Evolutionary conservation across 2,329 filamentous ascomycete genomes (phyloP).

Genomic region (Curvularia lunata): DNA sequence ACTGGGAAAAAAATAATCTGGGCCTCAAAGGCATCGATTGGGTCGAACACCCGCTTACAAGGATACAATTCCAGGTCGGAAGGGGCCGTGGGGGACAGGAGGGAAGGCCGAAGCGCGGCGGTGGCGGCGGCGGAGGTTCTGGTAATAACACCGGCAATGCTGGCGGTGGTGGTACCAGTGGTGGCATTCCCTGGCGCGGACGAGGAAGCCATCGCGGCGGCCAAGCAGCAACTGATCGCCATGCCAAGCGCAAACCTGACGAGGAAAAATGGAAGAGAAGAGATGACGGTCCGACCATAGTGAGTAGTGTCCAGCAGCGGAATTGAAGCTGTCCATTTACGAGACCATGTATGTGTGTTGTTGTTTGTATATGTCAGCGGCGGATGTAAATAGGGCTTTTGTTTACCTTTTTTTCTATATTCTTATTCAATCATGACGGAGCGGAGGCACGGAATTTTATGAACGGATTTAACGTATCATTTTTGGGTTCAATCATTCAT

Average conservation of each 20-base stretch:
- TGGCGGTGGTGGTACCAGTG: neutral
- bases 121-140: conserved; percentile 13
- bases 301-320: conserved; percentile 16
- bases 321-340: neutral
- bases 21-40: conserved; percentile 66
- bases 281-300: conserved; percentile 24
- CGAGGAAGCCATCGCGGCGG: conserved; percentile 8
- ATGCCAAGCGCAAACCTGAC: conserved; percentile 16
- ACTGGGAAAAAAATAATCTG: conserved; percentile 63
- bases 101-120: conserved; percentile 19
- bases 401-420: neutral
- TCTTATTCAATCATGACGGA: no score
- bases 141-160: conserved; percentile 8
- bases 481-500: no score
- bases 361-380: neutral
- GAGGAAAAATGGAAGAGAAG: conserved; percentile 15
- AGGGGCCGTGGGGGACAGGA: conserved; percentile 32
- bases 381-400: neutral
- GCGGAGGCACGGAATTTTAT: no score
- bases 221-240: conserved; percentile 8
- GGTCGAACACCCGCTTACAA: conserved; percentile 65
- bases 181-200: conserved; percentile 19
- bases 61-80: conserved; percentile 46
- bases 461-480: no score
- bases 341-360: no score